Evolutionary conservation across 2,329 filamentous ascomycete genomes (phyloP).

Genomic region (Talaromyces sp.): DNA sequence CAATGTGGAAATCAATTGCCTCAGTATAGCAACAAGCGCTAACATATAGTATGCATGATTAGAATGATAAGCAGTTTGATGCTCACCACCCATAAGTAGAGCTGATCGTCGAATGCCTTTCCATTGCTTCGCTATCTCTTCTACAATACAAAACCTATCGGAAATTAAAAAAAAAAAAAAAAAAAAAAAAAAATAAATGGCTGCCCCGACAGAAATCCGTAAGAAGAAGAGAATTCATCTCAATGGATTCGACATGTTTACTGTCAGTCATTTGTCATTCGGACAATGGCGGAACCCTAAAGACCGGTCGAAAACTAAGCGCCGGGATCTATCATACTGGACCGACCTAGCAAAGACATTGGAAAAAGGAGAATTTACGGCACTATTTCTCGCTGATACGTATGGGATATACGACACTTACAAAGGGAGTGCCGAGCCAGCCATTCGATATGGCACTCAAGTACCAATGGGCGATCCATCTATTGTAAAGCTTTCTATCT

Average conservation of each 20-base stretch:
- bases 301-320: constrained; percentile 37
- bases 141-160: not conserved
- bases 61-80: not conserved
- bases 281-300: constrained; percentile 30
- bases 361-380: constrained; percentile 49
- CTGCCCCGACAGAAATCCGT: not conserved
- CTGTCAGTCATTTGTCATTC: constrained; percentile 34
- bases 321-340: constrained; percentile 46
- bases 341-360: constrained; percentile 46
- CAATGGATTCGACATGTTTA: constrained; percentile 41
- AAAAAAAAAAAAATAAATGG: not conserved
- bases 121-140: not conserved
- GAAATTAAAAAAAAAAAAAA: not conserved
- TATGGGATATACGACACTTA: constrained; percentile 65
- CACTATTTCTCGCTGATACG: constrained; percentile 52
- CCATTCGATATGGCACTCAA: constrained; percentile 61
- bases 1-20: not conserved
- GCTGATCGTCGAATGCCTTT: not conserved
- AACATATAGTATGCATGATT: not conserved
- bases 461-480: constrained; percentile 69
- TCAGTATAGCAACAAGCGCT: not conserved
- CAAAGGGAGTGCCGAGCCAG: constrained; percentile 56
- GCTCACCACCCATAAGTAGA: not conserved
- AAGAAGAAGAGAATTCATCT: constrained; percentile 28
- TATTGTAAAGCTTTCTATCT: not conserved